A percentile compares a stretch with the other conserved stretches of the same genome.
Evolutionary conservation across 2,329 filamentous ascomycete genomes (phyloP).

Genomic region (Bretziella fagacearum): DNA sequence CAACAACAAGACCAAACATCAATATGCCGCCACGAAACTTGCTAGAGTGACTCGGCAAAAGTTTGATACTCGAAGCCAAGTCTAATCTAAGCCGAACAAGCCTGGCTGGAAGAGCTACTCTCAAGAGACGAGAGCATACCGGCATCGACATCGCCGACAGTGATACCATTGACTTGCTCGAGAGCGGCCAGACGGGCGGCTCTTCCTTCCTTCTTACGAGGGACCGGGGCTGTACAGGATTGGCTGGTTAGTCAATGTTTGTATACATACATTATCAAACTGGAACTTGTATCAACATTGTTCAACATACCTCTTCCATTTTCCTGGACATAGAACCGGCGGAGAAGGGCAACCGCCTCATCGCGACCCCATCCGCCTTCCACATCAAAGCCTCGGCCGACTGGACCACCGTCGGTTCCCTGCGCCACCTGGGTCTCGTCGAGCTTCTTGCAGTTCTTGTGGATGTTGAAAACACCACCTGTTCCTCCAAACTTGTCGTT

Average conservation of each 20-base stretch:
- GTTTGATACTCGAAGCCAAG: background rate
- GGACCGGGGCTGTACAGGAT: conserved; percentile 13
- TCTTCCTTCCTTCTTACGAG: conserved; percentile 15
- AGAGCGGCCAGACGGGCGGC: conserved; percentile 15
- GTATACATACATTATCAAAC: background rate
- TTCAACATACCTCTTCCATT: conserved; percentile 61
- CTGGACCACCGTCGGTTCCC: conserved; percentile 42
- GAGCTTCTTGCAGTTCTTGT: conserved; percentile 25
- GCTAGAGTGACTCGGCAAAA: background rate
- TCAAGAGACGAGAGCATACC: conserved; percentile 13
- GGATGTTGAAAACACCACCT: conserved; percentile 79
- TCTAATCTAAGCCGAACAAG: background rate
- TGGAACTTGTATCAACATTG: background rate
- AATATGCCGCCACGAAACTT: background rate
- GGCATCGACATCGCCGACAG: conserved; percentile 13
- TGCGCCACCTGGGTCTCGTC: conserved; percentile 11
- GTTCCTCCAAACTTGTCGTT: conserved; percentile 97
- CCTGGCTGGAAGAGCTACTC: conserved; percentile 3
- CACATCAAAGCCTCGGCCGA: conserved; percentile 65
- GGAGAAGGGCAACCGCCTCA: conserved; percentile 79
- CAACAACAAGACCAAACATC: background rate
- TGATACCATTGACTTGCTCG: conserved; percentile 15
- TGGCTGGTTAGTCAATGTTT: background rate
- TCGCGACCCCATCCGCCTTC: conserved; percentile 78
- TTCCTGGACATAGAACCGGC: conserved; percentile 94